Conservation (phyloP, 176 grass and related monocot genomes). For the Oryza longistaminata region DNA sequence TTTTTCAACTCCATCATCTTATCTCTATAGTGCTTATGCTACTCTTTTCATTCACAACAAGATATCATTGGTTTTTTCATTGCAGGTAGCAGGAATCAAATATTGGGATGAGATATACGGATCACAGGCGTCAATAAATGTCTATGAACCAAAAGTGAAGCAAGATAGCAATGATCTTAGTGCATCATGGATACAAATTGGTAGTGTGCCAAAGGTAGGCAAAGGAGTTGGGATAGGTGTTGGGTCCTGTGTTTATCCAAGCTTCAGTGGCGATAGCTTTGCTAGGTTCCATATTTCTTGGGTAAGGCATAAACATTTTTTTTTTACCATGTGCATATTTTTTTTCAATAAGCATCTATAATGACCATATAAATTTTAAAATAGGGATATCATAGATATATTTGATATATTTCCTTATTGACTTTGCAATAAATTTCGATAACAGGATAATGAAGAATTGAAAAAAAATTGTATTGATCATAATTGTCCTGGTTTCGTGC, state of each 20-base stretch:
- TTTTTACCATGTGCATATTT: no score
- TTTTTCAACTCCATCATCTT: no score
- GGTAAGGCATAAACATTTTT: neutral
- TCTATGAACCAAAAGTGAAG: neutral
- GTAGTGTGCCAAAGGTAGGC: neutral
- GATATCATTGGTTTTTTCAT: neutral
- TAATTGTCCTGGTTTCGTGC: slow-evolving; percentile 38
- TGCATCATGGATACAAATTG: neutral
- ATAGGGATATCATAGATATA: no score
- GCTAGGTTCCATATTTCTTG: slow-evolving; percentile 23
- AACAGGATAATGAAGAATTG: neutral
- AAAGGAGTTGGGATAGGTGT: neutral
- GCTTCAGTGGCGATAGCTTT: slow-evolving; percentile 4
- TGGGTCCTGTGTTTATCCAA: neutral
- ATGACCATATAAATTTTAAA: neutral
- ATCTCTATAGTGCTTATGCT: no score
- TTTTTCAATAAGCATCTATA: neutral
- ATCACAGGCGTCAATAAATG: neutral
- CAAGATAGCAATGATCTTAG: neutral
- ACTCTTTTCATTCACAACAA: no score
- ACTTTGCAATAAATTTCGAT: neutral
- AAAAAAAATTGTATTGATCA: slow-evolving; percentile 3
- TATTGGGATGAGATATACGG: neutral
- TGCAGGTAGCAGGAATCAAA: neutral
- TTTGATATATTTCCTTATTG: neutral